Evolutionary conservation across 176 grass and related monocot species (phyloP).

Genomic region (Areca catechu): DNA sequence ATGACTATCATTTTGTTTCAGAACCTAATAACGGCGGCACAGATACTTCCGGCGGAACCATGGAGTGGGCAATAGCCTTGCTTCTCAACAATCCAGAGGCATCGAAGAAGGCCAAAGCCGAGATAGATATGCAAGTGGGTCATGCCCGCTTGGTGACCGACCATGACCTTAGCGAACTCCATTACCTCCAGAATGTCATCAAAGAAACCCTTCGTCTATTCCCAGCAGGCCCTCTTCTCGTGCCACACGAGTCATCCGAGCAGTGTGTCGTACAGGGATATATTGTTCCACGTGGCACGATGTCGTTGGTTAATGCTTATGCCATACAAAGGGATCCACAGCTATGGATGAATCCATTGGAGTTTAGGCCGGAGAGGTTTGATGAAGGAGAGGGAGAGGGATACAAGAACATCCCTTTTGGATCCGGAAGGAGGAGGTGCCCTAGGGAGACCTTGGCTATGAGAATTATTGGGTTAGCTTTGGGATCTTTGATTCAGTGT

Average conservation of each 20-base stretch:
- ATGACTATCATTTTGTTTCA: not conserved
- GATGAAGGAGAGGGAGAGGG: not conserved
- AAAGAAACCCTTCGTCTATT: constrained; percentile 45
- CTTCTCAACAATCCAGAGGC: constrained; percentile 40
- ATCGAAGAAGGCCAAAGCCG: constrained; percentile 16
- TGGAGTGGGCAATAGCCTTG: constrained; percentile 48
- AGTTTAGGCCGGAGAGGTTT: constrained; percentile 49
- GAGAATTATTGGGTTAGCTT: not conserved
- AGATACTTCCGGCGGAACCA: constrained; percentile 21
- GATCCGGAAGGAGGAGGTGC: constrained; percentile 42
- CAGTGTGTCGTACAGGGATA: constrained; percentile 25
- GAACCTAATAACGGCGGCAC: constrained; percentile 29
- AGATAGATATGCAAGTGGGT: constrained; percentile 20
- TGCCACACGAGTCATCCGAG: constrained; percentile 28
- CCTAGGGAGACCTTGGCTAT: constrained; percentile 26
- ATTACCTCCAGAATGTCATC: constrained; percentile 38
- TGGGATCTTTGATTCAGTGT: constrained; percentile 25
- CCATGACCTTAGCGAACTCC: constrained; percentile 25
- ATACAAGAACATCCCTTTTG: constrained; percentile 30
- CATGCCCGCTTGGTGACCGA: constrained; percentile 6
- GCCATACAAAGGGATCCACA: constrained; percentile 35
- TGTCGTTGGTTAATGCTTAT: constrained; percentile 45
- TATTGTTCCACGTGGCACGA: constrained; percentile 25
- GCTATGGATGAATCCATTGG: constrained; percentile 15
- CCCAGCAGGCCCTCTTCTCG: constrained; percentile 19